phyloP scores from a whole-genome alignment of 2,329 filamentous ascomycete genomes.

The Fusarium penzigii region DNA sequence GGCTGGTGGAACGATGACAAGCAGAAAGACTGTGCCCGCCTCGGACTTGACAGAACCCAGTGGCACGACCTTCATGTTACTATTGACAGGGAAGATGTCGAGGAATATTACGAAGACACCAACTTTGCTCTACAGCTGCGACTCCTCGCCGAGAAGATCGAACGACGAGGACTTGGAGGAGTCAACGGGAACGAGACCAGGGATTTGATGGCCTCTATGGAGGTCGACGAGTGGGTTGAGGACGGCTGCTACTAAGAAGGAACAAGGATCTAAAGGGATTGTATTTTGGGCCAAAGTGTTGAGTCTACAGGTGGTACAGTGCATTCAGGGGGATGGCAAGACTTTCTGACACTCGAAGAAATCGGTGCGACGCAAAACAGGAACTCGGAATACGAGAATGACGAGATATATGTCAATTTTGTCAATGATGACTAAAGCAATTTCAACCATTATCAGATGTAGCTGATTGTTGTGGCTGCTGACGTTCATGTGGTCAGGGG shows the following conservation, averaged over 20 bases:
- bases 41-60: constrained; percentile 30
- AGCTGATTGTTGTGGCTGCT: no score
- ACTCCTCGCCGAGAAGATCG: constrained; percentile 46
- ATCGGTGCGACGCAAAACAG: no score
- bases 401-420: no score
- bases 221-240: constrained; percentile 4
- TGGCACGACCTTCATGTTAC: constrained; percentile 27
- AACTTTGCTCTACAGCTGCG: constrained; percentile 52
- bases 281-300: background rate
- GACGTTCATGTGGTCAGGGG: no score
- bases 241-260: background rate
- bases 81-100: constrained; percentile 38
- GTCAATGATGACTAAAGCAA: no score
- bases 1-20: constrained; percentile 46
- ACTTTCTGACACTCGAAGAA: no score
- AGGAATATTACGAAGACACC: constrained; percentile 44
- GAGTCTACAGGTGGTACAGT: background rate
- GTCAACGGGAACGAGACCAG: constrained; percentile 26
- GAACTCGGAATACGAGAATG: no score
- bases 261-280: no score
- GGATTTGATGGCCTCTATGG: constrained; percentile 24
- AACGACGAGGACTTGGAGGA: constrained; percentile 34
- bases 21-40: constrained; percentile 36
- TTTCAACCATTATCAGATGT: no score
- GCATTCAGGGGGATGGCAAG: no score